Evolutionary conservation across 805 yeast genomes (phyloP).

Genomic region (Saturnispora sekii): DNA sequence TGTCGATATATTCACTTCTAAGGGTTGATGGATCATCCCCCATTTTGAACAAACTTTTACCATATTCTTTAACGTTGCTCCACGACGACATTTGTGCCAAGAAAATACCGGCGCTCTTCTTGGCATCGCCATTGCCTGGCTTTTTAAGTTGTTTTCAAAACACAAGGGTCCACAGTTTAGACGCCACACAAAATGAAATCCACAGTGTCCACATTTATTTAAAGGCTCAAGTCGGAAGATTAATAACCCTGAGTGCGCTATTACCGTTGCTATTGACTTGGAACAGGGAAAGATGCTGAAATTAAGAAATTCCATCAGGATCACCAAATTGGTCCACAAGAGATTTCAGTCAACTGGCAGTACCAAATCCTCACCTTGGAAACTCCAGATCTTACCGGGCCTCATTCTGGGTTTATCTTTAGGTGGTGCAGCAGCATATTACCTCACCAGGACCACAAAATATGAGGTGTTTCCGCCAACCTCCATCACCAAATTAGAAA

Average conservation of each 20-base stretch:
- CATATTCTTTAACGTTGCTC: too few species aligned
- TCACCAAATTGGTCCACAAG: background rate
- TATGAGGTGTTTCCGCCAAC: conserved; percentile 22
- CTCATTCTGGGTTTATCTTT: conserved; percentile 14
- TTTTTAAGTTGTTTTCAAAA: too few species aligned
- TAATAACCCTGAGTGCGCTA: too few species aligned
- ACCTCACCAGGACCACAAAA: conserved; percentile 14
- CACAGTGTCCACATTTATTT: too few species aligned
- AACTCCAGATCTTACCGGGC: background rate
- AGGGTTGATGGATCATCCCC: conserved; percentile 12
- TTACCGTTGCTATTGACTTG: too few species aligned
- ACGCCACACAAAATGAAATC: too few species aligned
- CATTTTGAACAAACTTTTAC: background rate
- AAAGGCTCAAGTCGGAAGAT: too few species aligned
- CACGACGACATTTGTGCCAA: too few species aligned
- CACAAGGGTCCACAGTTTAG: too few species aligned
- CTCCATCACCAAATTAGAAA: conserved; percentile 41
- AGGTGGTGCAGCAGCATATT: conserved; percentile 18
- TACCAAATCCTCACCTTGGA: background rate
- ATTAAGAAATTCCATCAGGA: background rate
- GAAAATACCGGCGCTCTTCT: too few species aligned
- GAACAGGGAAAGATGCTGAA: too few species aligned
- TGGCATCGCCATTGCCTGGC: too few species aligned
- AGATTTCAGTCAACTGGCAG: background rate
- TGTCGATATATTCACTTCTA: conserved; percentile 12